Evolutionary conservation across 2,329 filamentous ascomycete species (phyloP).

Genomic region (Beauveria medogensis): DNA sequence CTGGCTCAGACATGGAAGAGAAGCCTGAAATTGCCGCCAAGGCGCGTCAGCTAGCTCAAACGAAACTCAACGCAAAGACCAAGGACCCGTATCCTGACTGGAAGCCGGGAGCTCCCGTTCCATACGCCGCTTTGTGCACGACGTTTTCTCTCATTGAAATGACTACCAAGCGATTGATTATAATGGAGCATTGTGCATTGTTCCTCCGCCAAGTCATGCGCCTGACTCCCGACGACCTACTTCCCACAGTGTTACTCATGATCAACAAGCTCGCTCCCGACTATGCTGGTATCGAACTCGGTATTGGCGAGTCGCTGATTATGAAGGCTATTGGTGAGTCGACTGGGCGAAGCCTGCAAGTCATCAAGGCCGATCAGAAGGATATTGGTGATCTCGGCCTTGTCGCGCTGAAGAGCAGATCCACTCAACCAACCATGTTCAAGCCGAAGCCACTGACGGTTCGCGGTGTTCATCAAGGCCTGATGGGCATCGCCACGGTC

Average conservation of each 20-base stretch:
- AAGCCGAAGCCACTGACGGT: slow-evolving; percentile 89
- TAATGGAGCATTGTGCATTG: slow-evolving; percentile 78
- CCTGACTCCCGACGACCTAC: slow-evolving; percentile 77
- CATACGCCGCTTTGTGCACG: slow-evolving; percentile 87
- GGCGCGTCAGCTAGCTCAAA: slow-evolving; percentile 72
- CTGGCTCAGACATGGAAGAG: slow-evolving; percentile 39
- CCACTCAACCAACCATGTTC: slow-evolving; percentile 96
- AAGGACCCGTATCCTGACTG: slow-evolving; percentile 93
- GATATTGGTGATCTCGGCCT: slow-evolving; percentile 93
- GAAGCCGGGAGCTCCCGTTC: slow-evolving; percentile 80
- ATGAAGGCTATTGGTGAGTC: slow-evolving; percentile 98
- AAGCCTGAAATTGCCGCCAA: slow-evolving; percentile 67
- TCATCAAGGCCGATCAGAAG: slow-evolving; percentile 93
- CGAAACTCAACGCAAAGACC: slow-evolving; percentile 56
- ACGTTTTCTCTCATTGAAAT: slow-evolving; percentile 94
- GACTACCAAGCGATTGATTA: slow-evolving; percentile 84
- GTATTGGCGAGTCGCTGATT: slow-evolving; percentile 96
- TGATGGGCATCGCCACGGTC: slow-evolving; percentile 82
- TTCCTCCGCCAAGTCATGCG: slow-evolving; percentile 93
- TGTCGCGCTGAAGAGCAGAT: slow-evolving; percentile 90
- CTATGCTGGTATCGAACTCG: slow-evolving; percentile 91
- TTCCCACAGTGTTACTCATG: slow-evolving; percentile 89
- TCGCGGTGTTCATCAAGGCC: slow-evolving; percentile 73
- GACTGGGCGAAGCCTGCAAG: slow-evolving; percentile 76
- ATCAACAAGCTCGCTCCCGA: slow-evolving; percentile 96